These are phyloP conservation scores for Suillus bovinus DNA, from an alignment of 768 basidiomycete species.

Conservation along the genomic window DNA sequence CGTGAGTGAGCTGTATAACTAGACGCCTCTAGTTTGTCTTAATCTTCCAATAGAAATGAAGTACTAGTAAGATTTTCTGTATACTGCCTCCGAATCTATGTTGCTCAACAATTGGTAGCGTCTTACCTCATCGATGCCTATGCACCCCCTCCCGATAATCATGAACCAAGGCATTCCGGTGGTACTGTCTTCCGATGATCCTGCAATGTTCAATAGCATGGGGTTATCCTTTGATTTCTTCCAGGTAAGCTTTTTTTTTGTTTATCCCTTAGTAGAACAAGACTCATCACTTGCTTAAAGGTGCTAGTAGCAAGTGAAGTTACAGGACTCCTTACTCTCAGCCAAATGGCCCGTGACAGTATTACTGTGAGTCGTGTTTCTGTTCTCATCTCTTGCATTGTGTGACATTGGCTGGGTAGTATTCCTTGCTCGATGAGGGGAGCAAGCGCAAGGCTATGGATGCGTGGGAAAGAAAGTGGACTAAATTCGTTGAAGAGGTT, in stretches of 20 bases:
- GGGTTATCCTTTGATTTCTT: slow-evolving; percentile 76
- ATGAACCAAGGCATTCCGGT: slow-evolving; percentile 72
- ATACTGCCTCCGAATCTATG: not conserved
- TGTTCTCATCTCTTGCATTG: slow-evolving; percentile 6
- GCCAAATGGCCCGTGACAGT: slow-evolving; percentile 61
- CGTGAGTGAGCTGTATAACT: slow-evolving; percentile 30
- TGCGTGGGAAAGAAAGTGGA: slow-evolving; percentile 50
- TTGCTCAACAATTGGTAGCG: slow-evolving; percentile 41
- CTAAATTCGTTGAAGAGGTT: slow-evolving; percentile 41
- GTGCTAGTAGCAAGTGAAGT: slow-evolving; percentile 67
- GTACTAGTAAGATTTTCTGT: slow-evolving; percentile 47
- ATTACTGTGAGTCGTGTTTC: slow-evolving; percentile 42
- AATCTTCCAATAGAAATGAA: slow-evolving; percentile 54
- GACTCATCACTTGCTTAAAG: slow-evolving; percentile 24
- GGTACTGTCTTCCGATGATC: slow-evolving; percentile 71
- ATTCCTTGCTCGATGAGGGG: slow-evolving; percentile 47
- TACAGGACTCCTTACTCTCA: slow-evolving; percentile 58
- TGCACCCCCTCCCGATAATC: slow-evolving; percentile 67
- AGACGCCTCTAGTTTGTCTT: not conserved
- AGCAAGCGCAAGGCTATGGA: slow-evolving; percentile 45
- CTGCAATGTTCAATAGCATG: slow-evolving; percentile 71
- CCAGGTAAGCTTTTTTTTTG: slow-evolving; percentile 45
- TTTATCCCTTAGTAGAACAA: not conserved
- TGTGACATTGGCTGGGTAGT: slow-evolving; percentile 31
- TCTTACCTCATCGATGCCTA: slow-evolving; percentile 73